Percentiles rank a stretch among this genome's conserved stretches.
Conservation (phyloP, 129 eudicot genomes). For the Kitagawia praeruptora region DNA sequence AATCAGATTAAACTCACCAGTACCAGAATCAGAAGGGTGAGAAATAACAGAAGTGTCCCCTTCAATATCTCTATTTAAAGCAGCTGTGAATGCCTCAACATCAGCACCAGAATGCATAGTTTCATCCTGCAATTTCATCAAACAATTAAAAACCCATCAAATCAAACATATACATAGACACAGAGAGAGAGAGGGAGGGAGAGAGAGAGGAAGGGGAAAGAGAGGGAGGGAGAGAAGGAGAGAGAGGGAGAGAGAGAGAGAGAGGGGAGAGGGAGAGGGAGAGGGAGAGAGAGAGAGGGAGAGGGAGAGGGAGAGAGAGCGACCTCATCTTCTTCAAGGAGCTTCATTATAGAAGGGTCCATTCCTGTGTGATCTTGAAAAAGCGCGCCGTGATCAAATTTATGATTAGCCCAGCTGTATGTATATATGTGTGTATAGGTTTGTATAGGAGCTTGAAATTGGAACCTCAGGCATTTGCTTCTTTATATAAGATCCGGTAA, state of each 20-base stretch:
- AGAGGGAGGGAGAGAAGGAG: too few species aligned
- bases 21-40: conserved; percentile 37
- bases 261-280: too few species aligned
- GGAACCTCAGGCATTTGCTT: background rate
- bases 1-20: conserved; percentile 3
- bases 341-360: conserved; percentile 81
- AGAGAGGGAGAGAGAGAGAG: too few species aligned
- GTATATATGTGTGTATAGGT: background rate
- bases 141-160: background rate
- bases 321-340: conserved; percentile 96
- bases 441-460: background rate
- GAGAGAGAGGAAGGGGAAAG: too few species aligned
- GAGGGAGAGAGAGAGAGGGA: too few species aligned
- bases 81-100: conserved; percentile 90
- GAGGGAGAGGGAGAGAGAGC: too few species aligned
- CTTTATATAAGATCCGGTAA: background rate
- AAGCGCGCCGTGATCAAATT: too few species aligned
- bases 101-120: conserved; percentile 95
- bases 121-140: conserved; percentile 55
- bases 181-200: too few species aligned
- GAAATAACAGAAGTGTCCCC: conserved; percentile 53
- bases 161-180: background rate
- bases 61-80: conserved; percentile 83
- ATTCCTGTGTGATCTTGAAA: conserved; percentile 15
- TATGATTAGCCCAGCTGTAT: too few species aligned